A percentile compares a stretch with the other conserved stretches of the same genome.
phyloP scores from a whole-genome alignment of 495 filamentous ascomycete species.

The Penicillium coprophilum region DNA sequence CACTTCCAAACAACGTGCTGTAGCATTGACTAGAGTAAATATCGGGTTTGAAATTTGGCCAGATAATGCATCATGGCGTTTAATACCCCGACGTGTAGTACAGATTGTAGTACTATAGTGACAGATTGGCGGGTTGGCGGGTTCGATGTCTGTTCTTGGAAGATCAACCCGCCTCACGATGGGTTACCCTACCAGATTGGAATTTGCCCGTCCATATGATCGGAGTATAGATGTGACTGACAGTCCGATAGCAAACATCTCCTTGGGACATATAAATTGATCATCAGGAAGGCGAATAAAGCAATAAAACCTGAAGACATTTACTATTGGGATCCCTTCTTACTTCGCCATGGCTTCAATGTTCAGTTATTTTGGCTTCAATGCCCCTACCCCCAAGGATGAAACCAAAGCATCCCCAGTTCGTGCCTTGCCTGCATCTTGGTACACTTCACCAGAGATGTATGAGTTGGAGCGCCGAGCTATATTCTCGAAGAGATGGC shows the following conservation, averaged over 20 bases:
- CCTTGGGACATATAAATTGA: neutral
- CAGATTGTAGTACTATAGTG: neutral
- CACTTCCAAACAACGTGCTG: neutral
- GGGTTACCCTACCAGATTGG: conserved; percentile 10
- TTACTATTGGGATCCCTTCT: neutral
- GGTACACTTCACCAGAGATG: conserved; percentile 50
- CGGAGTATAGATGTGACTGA: conserved; percentile 4
- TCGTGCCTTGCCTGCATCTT: conserved; percentile 48
- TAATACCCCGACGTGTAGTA: neutral
- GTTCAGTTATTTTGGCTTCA: conserved; percentile 36
- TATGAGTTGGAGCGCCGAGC: conserved; percentile 52
- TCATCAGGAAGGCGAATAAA: neutral
- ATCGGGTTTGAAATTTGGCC: neutral
- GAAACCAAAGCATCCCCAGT: conserved; percentile 22
- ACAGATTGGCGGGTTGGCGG: neutral
- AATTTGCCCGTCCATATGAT: conserved; percentile 9
- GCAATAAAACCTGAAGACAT: neutral
- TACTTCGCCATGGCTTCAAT: conserved; percentile 25
- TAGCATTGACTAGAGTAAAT: neutral
- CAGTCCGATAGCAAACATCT: neutral
- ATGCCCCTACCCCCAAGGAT: conserved; percentile 19
- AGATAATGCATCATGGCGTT: neutral
- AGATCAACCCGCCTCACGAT: conserved; percentile 4
- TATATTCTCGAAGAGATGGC: conserved; percentile 52
- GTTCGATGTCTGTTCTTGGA: conserved; percentile 8